Evolutionary conservation across 1,284 basidiomycete species (phyloP), one percentile per base, ranked within the genome.

Genomic region (Schizophyllum commune): DNA sequence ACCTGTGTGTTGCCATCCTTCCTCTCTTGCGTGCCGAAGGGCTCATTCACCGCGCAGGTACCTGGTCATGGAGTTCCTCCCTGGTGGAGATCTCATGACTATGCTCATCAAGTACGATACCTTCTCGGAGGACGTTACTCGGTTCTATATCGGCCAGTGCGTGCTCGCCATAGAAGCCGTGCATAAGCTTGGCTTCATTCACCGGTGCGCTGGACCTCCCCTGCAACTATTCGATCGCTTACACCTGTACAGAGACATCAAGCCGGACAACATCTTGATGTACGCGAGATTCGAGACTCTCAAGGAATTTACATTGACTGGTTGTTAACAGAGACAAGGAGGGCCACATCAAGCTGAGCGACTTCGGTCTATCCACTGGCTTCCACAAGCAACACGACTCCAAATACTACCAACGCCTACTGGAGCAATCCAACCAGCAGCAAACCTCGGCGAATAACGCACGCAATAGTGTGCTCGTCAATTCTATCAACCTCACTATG

Each of bases 51-150:
- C 53, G 11, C 9, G 15, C 9, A 55, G 53, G 20, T 99, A 98
- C 76, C 82, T 99, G 61, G 91, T 99, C 76, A 99, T 99, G 96
- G 97, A 99, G 74, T 99, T 98, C 76, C 80, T 99, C 61, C 96
- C 97, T 56, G 97, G 97, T 56, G 97, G 97, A 51, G 97, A 99
- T 74, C 79, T 99, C 64, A 99, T 99, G 97, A 91, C 89, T 27
- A 99, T 98, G 97, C 82, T 99, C 63, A 99, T 99, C 83, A 98
- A 99, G 76, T 98, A 99, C 75, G 97, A 99, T 72, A 98, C 96
- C 0, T 99, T 99, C 76, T 94, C 93, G 0, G 96, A 99, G 74
- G 97, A 99, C 70, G 96, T 99, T 13, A 96, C 95, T 58, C 84
- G 97, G 60, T 99, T 99, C 76, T 99, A 96, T 53, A 66, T 66